Evolutionary conservation across 345 rosid genomes (phyloP).

Genomic region (Hevea brasiliensis): DNA sequence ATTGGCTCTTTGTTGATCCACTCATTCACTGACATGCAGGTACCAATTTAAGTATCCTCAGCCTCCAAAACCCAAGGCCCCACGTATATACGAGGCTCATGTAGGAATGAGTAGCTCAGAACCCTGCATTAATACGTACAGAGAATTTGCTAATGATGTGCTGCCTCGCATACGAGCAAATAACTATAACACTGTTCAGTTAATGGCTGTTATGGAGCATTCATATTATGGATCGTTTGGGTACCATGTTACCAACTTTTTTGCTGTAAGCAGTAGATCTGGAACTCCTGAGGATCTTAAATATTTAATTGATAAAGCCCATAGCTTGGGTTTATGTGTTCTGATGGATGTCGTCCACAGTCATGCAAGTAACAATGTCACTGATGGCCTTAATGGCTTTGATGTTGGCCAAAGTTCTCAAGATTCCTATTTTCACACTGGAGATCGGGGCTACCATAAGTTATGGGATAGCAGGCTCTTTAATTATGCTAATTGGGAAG

Average conservation of each 20-base stretch:
- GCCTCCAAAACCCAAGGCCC: slow-evolving; percentile 66
- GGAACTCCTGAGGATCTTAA: slow-evolving; percentile 85
- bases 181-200: slow-evolving; percentile 69
- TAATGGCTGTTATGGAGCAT: slow-evolving; percentile 87
- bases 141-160: slow-evolving; percentile 74
- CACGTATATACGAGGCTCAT: slow-evolving; percentile 78
- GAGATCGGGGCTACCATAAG: slow-evolving; percentile 68
- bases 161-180: slow-evolving; percentile 69
- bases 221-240: slow-evolving; percentile 84
- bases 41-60: slow-evolving; percentile 56
- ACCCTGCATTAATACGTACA: slow-evolving; percentile 61
- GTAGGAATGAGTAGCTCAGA: slow-evolving; percentile 87
- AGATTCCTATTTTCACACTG: slow-evolving; percentile 73
- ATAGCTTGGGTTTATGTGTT: slow-evolving; percentile 66
- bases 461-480: slow-evolving; percentile 79
- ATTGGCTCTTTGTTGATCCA: slow-evolving; percentile 6
- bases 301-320: slow-evolving; percentile 79
- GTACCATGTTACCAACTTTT: slow-evolving; percentile 73
- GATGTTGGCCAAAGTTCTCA: slow-evolving; percentile 72
- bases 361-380: slow-evolving; percentile 72
- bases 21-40: slow-evolving; percentile 38
- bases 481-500: slow-evolving; percentile 84
- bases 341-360: slow-evolving; percentile 77
- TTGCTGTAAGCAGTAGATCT: slow-evolving; percentile 73
- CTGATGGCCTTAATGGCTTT: slow-evolving; percentile 83